phyloP scores from a whole-genome alignment of 169 alveolate species.

The Perkinsus marinus region DNA sequence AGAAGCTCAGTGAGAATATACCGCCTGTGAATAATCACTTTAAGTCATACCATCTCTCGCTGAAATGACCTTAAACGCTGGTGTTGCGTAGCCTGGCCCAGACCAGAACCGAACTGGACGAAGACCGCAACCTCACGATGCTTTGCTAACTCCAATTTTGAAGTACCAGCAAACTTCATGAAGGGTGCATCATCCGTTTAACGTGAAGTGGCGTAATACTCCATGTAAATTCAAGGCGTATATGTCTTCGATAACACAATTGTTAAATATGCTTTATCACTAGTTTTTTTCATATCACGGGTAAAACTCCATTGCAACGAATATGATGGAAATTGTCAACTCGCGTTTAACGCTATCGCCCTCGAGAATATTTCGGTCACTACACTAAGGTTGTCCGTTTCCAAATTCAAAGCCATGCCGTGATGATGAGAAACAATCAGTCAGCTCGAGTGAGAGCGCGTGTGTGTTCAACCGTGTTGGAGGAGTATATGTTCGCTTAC shows the following conservation, averaged over 20 bases:
- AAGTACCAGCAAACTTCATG: conserved; percentile 79
- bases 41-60: too few relatives aligned
- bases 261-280: too few relatives aligned
- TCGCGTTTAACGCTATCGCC: conserved; percentile 70
- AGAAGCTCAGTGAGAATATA: conserved; percentile 75
- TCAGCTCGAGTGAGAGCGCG: too few relatives aligned
- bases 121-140: conserved; percentile 93
- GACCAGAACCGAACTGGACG: conserved; percentile 88
- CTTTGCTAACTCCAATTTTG: conserved; percentile 88
- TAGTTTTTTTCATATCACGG: too few relatives aligned
- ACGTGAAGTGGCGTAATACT: too few relatives aligned
- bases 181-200: too few relatives aligned
- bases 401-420: conserved; percentile 95
- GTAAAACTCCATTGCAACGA: too few relatives aligned
- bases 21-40: conserved; percentile 73
- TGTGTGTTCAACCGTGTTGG: too few relatives aligned
- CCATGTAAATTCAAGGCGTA: too few relatives aligned
- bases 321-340: too few relatives aligned
- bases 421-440: conserved; percentile 35
- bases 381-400: conserved; percentile 90
- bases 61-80: conserved; percentile 18
- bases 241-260: too few relatives aligned
- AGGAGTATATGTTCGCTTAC: too few relatives aligned
- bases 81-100: conserved; percentile 86
- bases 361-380: conserved; percentile 88